Evolutionary conservation across 129 eudicot species (phyloP), one percentile per base, ranked within the genome.

Genomic region (Centrapalus pauciflorus): DNA sequence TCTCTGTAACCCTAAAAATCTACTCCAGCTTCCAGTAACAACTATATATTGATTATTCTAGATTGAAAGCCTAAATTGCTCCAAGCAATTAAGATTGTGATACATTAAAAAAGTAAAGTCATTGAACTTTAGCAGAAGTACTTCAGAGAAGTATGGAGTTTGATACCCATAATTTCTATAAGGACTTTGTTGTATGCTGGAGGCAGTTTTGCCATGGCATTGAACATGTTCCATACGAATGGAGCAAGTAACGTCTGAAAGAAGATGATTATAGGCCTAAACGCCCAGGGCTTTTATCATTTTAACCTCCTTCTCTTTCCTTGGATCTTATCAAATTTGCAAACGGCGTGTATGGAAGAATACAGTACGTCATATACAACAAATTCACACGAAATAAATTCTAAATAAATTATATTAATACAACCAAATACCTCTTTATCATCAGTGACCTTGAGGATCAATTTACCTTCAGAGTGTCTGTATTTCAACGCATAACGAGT

Each of bases 401-500:
- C 52, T 16, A 45, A 6, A 48, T 17, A 48, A 1, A 48, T 5
- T 7, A 45, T 45, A 48, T 24, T 24, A 14, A 23, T n/a, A n/a
- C n/a, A n/a, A n/a, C n/a, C n/a, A 28, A 2, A 2, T 80, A 91
- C 97, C 97, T 80, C 84, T 77, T 76, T 88, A 70, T 93, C 90
- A 65, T 93, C 95, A 5, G 98, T 93, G 67, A 93, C 96, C 74
- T 93, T 93, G 10, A 93, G 95, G 4, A 93, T 89, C 87, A 93
- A 82, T 82, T 93, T 93, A 19, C 98, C 98, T 25, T 93, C 98
- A 55, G 85, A 85, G 49, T 88, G 88, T 60, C 98, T 72, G 82
- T 93, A 93, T 41, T 93, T 93, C 98, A 88, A 83, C 67, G 59
- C 77, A 67, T 93, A 93, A 14, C 98, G 87, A 34, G 96, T 83